Base-by-base conservation (phyloP, 176 grass and related monocot genomes). In the Zoysia pacifica region DNA sequence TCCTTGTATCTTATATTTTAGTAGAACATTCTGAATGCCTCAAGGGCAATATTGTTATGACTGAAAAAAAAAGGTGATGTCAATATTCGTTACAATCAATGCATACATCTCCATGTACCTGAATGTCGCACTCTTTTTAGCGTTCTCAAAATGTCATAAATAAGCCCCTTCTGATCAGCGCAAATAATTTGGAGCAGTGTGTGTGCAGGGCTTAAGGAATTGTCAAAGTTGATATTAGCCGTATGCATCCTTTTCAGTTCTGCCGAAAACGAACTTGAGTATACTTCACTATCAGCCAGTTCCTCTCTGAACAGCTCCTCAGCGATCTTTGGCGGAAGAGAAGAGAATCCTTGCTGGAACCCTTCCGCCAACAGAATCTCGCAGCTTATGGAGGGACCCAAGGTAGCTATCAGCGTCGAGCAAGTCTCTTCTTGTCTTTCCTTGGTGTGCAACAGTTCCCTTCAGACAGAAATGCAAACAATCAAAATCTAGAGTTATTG, bases 101-200 rank as follows among this genome's bases (percentile, higher is more conserved):
- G 11, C 68, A 82, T 49, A 66, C 55, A 72, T 72, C 78, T 61
- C 68, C 5, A 28, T 16, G 10, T 92, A 94, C 96, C 96, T 93
- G 87, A 73, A 93, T 93, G 28, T 67, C 91, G 84, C 84, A 95
- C 77, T 99, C 93, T 79, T 99, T 28, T 99, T 60, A 92, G 74
- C 43, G 88, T 93, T 83, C 93, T 89, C 84, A 93, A 38, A 83
- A 99, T 99, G 83, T 99, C 96, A 87, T 99, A 99, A 72, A 93
- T 55, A 14, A 99, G 96, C 1, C 96, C 96, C 75, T 99, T 99
- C 77, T 99, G 96, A 78, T 93, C 76, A 53, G 87, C 90, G 66
- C 92, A 99, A 77, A 91, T 88, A 76, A 95, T 99, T 63, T 95
- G 92, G 62, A 99, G 79, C 7, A 95, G 86, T 40, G 92, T 89